Base-by-base conservation (phyloP, 805 yeast genomes). In the Saccharomyces jurei region DNA sequence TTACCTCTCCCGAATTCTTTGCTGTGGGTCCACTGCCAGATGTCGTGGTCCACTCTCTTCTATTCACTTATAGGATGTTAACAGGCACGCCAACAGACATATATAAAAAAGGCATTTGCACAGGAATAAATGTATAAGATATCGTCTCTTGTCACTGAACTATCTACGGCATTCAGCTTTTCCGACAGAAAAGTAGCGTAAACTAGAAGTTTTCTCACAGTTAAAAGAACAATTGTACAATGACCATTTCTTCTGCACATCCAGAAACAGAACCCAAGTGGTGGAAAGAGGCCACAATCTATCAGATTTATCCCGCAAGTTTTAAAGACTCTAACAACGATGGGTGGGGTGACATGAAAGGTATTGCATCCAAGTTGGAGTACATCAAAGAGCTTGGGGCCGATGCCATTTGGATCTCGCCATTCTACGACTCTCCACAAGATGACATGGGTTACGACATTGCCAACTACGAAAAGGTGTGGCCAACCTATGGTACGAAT, bases 391-490 rank as follows among this genome's bases (percentile, higher is more conserved):
- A 63, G 21, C 67, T 80, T 31, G 83, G 82, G 2, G 72, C 73
- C 14, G 82, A 79, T 54, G 75, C 77, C 14, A 69, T 81, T 46
- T 81, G 85, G 85, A 65, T 81, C 52, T 77, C 78, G 27, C 86
- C 85, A 27, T 77, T 78, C 71, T 80, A 74, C 67, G 81, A 78
- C 58, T 77, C 82, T 2, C 85, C 85, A 9, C 81, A 78, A 62
- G 78, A 75, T 50, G 85, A 81, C 64, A 81, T 81, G 84, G 86
- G 86, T 4, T 81, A 81, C 63, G 85, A 81, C 60, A 79, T 81
- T 60, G 67, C 79, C 21, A 76, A 81, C 66, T 81, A 81, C 66
- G 74, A 78, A 64, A 74, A 67, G 26, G 75, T 81, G 44, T 75
- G 81, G 65, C 76, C 78, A 14, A 70, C 71, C 55, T 81, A 78